Conservation (phyloP, 805 yeast species). For the Hanseniaspora valbyensis region DNA sequence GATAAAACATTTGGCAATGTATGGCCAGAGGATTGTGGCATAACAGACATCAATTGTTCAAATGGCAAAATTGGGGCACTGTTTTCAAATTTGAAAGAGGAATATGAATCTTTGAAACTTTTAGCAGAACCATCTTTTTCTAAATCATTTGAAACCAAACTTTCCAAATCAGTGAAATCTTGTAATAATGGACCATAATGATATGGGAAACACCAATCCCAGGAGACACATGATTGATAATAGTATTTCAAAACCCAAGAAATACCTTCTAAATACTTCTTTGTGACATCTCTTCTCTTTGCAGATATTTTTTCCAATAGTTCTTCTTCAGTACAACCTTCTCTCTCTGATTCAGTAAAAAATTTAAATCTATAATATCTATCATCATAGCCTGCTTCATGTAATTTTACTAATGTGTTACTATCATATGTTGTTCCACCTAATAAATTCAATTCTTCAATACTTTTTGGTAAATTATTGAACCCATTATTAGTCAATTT, state of each 20-base stretch:
- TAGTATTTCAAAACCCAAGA: constrained; percentile 93
- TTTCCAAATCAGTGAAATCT: constrained; percentile 53
- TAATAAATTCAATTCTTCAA: constrained; percentile 19
- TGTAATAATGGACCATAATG: constrained; percentile 97
- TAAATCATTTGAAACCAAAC: constrained; percentile 23
- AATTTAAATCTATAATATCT: constrained; percentile 76
- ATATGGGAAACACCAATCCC: constrained; percentile 96
- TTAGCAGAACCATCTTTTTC: background rate
- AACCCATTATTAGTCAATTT: constrained; percentile 18
- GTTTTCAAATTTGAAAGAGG: constrained; percentile 43
- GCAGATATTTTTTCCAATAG: constrained; percentile 39
- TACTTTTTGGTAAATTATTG: constrained; percentile 17
- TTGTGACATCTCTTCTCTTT: constrained; percentile 49
- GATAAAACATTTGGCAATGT: constrained; percentile 72
- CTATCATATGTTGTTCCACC: constrained; percentile 28
- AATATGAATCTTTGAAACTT: background rate
- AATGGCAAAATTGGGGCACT: constrained; percentile 82
- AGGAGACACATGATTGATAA: constrained; percentile 95
- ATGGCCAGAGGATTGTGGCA: constrained; percentile 89
- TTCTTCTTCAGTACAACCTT: constrained; percentile 1
- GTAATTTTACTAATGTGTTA: constrained; percentile 49
- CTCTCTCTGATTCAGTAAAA: constrained; percentile 34
- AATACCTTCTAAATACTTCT: constrained; percentile 80
- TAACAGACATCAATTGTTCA: constrained; percentile 88
- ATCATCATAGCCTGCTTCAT: constrained; percentile 78